These are phyloP conservation scores for Penicillium canescens DNA, from an alignment of 495 filamentous ascomycete genomes.

Conservation along the genomic window DNA sequence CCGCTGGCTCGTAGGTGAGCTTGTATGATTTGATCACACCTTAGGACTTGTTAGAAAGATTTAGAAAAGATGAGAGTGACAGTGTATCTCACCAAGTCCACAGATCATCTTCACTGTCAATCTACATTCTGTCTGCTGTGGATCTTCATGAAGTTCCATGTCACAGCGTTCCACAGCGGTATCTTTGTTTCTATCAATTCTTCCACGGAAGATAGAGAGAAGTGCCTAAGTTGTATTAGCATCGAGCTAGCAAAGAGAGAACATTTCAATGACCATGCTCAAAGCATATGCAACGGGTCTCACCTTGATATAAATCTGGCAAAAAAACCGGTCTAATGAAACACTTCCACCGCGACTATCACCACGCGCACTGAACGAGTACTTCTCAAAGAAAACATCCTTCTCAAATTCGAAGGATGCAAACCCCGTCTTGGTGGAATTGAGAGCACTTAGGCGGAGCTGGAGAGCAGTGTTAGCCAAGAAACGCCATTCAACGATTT, in stretches of 20 bases:
- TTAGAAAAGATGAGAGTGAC: not conserved
- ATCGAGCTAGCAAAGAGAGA: not conserved
- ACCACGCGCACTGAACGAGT: constrained; percentile 39
- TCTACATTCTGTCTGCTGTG: constrained; percentile 71
- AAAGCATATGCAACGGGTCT: not conserved
- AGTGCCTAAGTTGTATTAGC: constrained; percentile 52
- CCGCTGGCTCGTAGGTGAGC: constrained; percentile 81
- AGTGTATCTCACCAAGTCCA: constrained; percentile 66
- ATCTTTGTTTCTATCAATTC: constrained; percentile 69
- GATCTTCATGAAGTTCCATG: constrained; percentile 74
- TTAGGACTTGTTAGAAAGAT: constrained; percentile 23
- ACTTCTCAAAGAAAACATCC: constrained; percentile 78
- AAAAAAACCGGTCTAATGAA: constrained; percentile 62
- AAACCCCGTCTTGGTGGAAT: constrained; percentile 92
- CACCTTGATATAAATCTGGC: constrained; percentile 72
- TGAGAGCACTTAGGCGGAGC: constrained; percentile 82
- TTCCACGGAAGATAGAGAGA: constrained; percentile 71
- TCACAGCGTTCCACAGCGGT: constrained; percentile 85
- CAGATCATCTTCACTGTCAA: constrained; percentile 81
- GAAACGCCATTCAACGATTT: not conserved
- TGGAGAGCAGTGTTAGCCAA: constrained; percentile 29
- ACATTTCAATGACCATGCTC: not conserved
- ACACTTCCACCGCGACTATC: constrained; percentile 17
- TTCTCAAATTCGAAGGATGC: constrained; percentile 74
- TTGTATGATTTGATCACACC: constrained; percentile 91